Percentiles rank a stretch among this genome's conserved stretches.
These are phyloP conservation scores for Blastobotrys chiropterorum DNA, from an alignment of 805 yeast species.

Conservation along the genomic window DNA sequence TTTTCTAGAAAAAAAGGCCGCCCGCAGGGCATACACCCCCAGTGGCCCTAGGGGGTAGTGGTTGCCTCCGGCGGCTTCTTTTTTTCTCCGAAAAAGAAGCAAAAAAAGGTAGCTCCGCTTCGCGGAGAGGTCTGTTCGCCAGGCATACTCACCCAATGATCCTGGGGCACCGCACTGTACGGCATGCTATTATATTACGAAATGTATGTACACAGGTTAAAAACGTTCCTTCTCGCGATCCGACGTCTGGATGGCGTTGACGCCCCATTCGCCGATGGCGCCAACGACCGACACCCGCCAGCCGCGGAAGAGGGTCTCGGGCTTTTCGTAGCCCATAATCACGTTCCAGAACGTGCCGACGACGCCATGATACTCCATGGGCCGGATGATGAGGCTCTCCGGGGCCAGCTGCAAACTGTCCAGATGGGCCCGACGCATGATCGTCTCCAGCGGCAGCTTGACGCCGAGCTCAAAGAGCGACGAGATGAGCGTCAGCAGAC, in stretches of 20 bases:
- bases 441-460: slow-evolving; percentile 80
- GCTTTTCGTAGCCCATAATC: slow-evolving; percentile 37
- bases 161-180: no score
- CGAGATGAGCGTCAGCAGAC: slow-evolving; percentile 52
- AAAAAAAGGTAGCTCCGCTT: no score
- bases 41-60: no score
- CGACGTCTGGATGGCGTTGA: slow-evolving; percentile 17
- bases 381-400: slow-evolving; percentile 47
- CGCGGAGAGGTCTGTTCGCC: no score
- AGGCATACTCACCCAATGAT: no score
- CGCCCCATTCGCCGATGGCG: slow-evolving; percentile 76
- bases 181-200: not conserved
- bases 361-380: slow-evolving; percentile 50
- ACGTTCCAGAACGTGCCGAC: slow-evolving; percentile 48
- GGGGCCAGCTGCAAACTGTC: slow-evolving; percentile 39
- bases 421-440: slow-evolving; percentile 79
- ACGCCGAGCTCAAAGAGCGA: slow-evolving; percentile 64
- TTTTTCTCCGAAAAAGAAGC: no score
- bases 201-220: slow-evolving; percentile 1
- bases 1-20: no score
- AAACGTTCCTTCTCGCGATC: slow-evolving; percentile 18
- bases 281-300: slow-evolving; percentile 86
- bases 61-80: no score
- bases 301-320: slow-evolving; percentile 64
- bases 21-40: no score